These are phyloP conservation scores for Hypomyces rosellus DNA, from an alignment of 2,329 filamentous ascomycete species.

Conservation along the genomic window DNA sequence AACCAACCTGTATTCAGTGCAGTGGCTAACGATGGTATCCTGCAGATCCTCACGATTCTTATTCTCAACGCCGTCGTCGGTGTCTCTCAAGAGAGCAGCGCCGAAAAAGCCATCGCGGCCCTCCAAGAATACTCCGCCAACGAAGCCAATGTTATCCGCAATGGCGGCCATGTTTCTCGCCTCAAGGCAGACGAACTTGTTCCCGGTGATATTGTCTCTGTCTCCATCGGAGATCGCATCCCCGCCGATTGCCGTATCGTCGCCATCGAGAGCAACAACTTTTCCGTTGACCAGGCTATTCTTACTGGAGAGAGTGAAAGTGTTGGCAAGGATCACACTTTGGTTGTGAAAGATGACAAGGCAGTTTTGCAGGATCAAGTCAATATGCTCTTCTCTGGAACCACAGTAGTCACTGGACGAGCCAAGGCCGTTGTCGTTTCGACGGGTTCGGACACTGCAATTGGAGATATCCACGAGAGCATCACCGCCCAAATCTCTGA, in stretches of 20 bases:
- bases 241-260: slow-evolving; percentile 91
- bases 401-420: slow-evolving; percentile 90
- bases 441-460: slow-evolving; percentile 85
- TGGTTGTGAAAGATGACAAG: slow-evolving; percentile 65
- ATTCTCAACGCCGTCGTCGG: slow-evolving; percentile 95
- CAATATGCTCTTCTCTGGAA: slow-evolving; percentile 98
- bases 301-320: slow-evolving; percentile 97
- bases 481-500: slow-evolving; percentile 97
- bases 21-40: neutral
- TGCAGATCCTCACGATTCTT: slow-evolving; percentile 87
- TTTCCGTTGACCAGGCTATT: slow-evolving; percentile 93
- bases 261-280: slow-evolving; percentile 92
- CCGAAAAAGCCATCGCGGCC: slow-evolving; percentile 95
- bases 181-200: slow-evolving; percentile 97
- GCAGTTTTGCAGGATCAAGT: slow-evolving; percentile 95
- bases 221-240: slow-evolving; percentile 86
- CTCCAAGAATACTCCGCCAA: slow-evolving; percentile 99
- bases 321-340: slow-evolving; percentile 72
- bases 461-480: slow-evolving; percentile 98
- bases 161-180: slow-evolving; percentile 67
- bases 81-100: slow-evolving; percentile 96
- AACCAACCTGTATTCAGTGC: neutral
- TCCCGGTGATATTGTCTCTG: slow-evolving; percentile 83
- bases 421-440: slow-evolving; percentile 86
- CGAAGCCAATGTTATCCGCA: slow-evolving; percentile 86